phyloP scores from a whole-genome alignment of 2,329 filamentous ascomycete genomes.

The Lasiodiplodia sp. region DNA sequence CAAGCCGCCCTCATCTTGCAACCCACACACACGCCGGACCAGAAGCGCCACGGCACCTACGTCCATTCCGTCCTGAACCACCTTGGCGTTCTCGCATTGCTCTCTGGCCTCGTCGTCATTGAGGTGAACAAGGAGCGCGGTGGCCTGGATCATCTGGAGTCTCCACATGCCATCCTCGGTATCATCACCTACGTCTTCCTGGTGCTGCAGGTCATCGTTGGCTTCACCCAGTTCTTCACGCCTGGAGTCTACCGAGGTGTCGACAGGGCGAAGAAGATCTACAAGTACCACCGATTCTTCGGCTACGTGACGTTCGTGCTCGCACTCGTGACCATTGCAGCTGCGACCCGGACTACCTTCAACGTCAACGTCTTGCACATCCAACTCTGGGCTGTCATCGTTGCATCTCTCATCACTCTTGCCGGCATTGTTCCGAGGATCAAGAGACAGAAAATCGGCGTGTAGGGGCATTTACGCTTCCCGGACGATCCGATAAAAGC shows the following conservation, averaged over 20 bases:
- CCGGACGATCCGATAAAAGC: not conserved
- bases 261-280: constrained; percentile 80
- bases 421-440: constrained; percentile 79
- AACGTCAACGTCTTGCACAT: constrained; percentile 73
- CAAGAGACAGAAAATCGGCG: constrained; percentile 81
- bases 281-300: constrained; percentile 84
- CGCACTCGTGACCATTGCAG: constrained; percentile 75
- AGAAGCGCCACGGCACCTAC: constrained; percentile 71
- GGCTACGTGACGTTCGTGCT: constrained; percentile 78
- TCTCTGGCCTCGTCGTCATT: constrained; percentile 73
- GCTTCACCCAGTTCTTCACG: constrained; percentile 81
- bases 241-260: constrained; percentile 79
- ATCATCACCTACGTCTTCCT: constrained; percentile 75
- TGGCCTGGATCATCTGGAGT: constrained; percentile 76
- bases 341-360: constrained; percentile 79
- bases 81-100: constrained; percentile 67
- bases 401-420: constrained; percentile 71
- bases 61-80: constrained; percentile 76
- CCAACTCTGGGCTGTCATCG: constrained; percentile 75
- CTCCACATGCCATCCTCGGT: constrained; percentile 83
- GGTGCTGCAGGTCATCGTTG: constrained; percentile 76
- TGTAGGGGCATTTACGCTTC: constrained; percentile 37
- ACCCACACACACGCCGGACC: constrained; percentile 77
- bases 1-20: constrained; percentile 87
- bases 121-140: constrained; percentile 83